A percentile compares a stretch with the other conserved stretches of the same genome.
Evolutionary conservation across 257 asterid genomes (phyloP).

Genomic region (Solanum medicagineum): DNA sequence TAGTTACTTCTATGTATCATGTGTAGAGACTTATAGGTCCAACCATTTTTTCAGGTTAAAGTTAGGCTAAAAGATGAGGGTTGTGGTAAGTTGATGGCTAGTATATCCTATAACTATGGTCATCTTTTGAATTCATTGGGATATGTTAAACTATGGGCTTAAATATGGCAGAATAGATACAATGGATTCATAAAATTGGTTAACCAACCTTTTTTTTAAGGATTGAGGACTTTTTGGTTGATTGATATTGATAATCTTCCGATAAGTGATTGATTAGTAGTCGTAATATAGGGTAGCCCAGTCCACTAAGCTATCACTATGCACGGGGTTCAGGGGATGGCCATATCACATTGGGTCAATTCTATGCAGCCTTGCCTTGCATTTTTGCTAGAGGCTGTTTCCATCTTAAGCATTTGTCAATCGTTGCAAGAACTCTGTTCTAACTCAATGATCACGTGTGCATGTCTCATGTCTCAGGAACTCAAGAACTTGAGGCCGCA

Average conservation of each 20-base stretch:
- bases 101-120: not conserved
- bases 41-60: not conserved
- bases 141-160: not conserved
- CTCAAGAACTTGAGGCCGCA: conserved; percentile 90
- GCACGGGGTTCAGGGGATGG: not conserved
- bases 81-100: not conserved
- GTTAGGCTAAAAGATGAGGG: not conserved
- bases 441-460: conserved; percentile 2
- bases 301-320: not conserved
- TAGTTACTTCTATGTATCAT: not conserved
- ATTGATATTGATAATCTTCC: not conserved
- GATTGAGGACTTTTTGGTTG: not conserved
- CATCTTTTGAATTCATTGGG: not conserved
- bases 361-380: not conserved
- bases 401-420: not conserved
- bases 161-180: not conserved
- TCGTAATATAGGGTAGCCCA: not conserved
- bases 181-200: not conserved
- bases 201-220: not conserved
- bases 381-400: not conserved
- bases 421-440: not conserved
- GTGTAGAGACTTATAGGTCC: not conserved
- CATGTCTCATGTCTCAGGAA: conserved; percentile 51
- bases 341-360: not conserved
- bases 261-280: not conserved